Evolutionary conservation across 768 basidiomycete species (phyloP).

Genomic region (Suillus plorans): DNA sequence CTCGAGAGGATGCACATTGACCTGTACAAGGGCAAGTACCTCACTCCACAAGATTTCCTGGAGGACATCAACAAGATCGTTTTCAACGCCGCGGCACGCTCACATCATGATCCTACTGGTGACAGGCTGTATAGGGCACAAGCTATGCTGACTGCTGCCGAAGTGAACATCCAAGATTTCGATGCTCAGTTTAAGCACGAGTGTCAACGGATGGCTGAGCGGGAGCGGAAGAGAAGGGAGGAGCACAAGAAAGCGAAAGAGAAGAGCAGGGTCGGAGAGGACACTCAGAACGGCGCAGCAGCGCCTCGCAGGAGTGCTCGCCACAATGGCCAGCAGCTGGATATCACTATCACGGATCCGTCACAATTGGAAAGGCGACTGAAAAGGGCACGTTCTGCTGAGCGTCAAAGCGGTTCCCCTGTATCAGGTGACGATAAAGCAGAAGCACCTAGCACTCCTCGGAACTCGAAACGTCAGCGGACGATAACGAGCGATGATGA

Average conservation of each 20-base stretch:
- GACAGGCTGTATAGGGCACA: slow-evolving; percentile 83
- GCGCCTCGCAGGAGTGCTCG: slow-evolving; percentile 68
- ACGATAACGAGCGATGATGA: slow-evolving; percentile 45
- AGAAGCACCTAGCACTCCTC: slow-evolving; percentile 40
- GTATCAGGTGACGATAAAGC: slow-evolving; percentile 40
- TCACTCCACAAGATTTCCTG: slow-evolving; percentile 86
- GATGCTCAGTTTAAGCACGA: slow-evolving; percentile 77
- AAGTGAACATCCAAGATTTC: slow-evolving; percentile 86
- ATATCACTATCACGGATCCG: slow-evolving; percentile 73
- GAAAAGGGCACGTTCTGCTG: slow-evolving; percentile 68
- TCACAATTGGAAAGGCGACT: slow-evolving; percentile 70
- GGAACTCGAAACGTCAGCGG: slow-evolving; percentile 57
- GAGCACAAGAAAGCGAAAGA: slow-evolving; percentile 45
- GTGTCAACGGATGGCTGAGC: slow-evolving; percentile 83
- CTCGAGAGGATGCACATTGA: slow-evolving; percentile 87
- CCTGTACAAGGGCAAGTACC: slow-evolving; percentile 82
- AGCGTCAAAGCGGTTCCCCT: slow-evolving; percentile 49
- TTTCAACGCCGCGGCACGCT: slow-evolving; percentile 62
- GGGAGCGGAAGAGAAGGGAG: slow-evolving; percentile 67
- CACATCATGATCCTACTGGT: slow-evolving; percentile 49
- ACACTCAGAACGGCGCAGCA: slow-evolving; percentile 31
- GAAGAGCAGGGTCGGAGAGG: slow-evolving; percentile 31
- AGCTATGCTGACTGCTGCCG: slow-evolving; percentile 82
- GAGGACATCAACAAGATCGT: slow-evolving; percentile 80
- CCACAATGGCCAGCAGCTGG: slow-evolving; percentile 68